These are phyloP conservation scores for Cicer yamashitae DNA, from an alignment of 306 rosid species.

Conservation along the genomic window DNA sequence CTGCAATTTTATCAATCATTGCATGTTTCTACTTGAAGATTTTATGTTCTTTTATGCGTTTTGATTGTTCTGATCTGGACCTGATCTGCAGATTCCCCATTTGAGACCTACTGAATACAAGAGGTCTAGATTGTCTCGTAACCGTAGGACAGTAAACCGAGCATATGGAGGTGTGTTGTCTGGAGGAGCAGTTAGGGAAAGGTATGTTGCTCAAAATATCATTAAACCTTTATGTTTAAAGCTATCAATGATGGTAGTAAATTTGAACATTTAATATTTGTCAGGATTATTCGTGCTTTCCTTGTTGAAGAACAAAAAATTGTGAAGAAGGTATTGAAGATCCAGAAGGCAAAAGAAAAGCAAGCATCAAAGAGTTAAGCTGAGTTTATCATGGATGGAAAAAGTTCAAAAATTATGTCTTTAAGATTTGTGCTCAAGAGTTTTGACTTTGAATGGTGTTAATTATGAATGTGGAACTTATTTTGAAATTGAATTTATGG, in stretches of 20 bases:
- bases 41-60: background rate
- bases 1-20: background rate
- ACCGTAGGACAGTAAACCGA: constrained; percentile 81
- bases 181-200: constrained; percentile 85
- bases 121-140: constrained; percentile 79
- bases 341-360: constrained; percentile 88
- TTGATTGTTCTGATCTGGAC: constrained; percentile 15
- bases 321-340: constrained; percentile 94
- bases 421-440: constrained; percentile 46
- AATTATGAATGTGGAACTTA: constrained; percentile 45
- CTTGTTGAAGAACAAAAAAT: constrained; percentile 92
- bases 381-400: constrained; percentile 1
- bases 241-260: background rate
- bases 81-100: constrained; percentile 72
- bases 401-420: background rate
- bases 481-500: constrained; percentile 36
- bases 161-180: constrained; percentile 88
- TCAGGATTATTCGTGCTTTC: constrained; percentile 83
- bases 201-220: constrained; percentile 47
- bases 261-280: background rate
- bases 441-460: constrained; percentile 62
- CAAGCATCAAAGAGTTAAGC: constrained; percentile 62
- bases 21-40: background rate
- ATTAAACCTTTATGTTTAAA: background rate
- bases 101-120: constrained; percentile 89